Conservation (phyloP, 2,329 filamentous ascomycete species). For the Xylariaceae sp. region DNA sequence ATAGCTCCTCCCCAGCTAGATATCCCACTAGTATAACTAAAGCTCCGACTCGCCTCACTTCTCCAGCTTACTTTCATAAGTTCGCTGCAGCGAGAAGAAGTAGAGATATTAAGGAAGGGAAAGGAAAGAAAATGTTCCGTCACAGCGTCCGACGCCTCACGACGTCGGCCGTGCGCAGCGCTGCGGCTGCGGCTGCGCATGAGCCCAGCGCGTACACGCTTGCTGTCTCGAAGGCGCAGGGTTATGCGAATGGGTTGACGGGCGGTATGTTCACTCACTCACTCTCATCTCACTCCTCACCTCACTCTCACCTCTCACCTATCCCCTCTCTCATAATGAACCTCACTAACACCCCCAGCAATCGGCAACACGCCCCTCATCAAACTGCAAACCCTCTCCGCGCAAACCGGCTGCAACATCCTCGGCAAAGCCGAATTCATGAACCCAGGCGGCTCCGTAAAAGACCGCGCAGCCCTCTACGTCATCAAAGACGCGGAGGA, state of each 20-base stretch:
- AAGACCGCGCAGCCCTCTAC: conserved; percentile 92
- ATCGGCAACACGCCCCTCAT: conserved; percentile 98
- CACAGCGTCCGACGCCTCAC: conserved; percentile 63
- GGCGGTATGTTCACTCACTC: conserved; percentile 55
- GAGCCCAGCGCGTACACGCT: conserved; percentile 56
- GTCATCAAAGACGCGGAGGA: conserved; percentile 93
- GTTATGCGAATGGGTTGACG: conserved; percentile 69
- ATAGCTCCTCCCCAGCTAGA: neutral
- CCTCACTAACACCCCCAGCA: conserved; percentile 52
- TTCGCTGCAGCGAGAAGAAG: neutral
- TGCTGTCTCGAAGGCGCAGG: conserved; percentile 73
- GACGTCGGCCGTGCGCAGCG: conserved; percentile 50
- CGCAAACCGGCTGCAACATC: conserved; percentile 87
- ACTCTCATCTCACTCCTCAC: neutral
- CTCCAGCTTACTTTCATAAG: neutral
- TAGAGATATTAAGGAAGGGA: neutral
- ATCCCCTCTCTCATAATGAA: too few species aligned
- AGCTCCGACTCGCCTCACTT: neutral
- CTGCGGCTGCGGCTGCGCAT: conserved; percentile 29
- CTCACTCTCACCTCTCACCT: neutral
- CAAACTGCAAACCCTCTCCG: conserved; percentile 78
- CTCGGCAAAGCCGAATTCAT: conserved; percentile 98
- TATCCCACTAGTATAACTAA: neutral
- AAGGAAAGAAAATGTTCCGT: conserved; percentile 55
- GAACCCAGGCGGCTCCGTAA: conserved; percentile 94